These are phyloP conservation scores for Elsinoe ampelina DNA, from an alignment of 2,329 filamentous ascomycete species.

Conservation along the genomic window DNA sequence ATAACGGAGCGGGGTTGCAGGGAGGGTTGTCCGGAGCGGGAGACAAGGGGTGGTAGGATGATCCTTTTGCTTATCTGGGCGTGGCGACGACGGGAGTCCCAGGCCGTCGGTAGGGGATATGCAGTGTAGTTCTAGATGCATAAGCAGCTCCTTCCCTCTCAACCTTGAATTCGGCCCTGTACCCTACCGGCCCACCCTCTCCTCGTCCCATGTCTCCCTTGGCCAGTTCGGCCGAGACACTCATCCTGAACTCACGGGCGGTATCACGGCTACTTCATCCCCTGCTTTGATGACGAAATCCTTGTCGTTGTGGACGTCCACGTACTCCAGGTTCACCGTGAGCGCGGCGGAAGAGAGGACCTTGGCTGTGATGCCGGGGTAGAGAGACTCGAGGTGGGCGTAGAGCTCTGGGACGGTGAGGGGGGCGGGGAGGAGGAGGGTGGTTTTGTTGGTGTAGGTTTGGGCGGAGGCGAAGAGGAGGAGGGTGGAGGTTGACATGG, in stretches of 20 bases:
- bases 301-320: constrained; percentile 52
- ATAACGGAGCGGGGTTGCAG: background rate
- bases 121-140: too few species aligned
- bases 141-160: too few species aligned
- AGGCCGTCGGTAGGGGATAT: too few species aligned
- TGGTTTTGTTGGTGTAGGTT: constrained; percentile 59
- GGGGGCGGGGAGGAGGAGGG: constrained; percentile 58
- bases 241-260: constrained; percentile 78
- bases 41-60: background rate
- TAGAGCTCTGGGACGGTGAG: constrained; percentile 56
- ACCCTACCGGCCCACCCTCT: background rate
- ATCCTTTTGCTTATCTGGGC: background rate
- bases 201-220: too few species aligned
- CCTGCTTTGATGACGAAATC: constrained; percentile 53
- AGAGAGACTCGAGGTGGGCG: constrained; percentile 55
- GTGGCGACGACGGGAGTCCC: background rate
- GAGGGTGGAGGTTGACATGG: constrained; percentile 49
- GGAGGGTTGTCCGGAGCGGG: background rate
- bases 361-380: constrained; percentile 58
- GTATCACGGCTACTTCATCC: constrained; percentile 81
- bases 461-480: constrained; percentile 74
- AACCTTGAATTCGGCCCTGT: too few species aligned
- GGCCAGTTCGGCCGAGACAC: too few species aligned
- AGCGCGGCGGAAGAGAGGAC: constrained; percentile 65
- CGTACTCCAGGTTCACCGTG: constrained; percentile 73